Evolutionary conservation across 202 grass and related monocot species (phyloP).

Genomic region (Carex arenaria): DNA sequence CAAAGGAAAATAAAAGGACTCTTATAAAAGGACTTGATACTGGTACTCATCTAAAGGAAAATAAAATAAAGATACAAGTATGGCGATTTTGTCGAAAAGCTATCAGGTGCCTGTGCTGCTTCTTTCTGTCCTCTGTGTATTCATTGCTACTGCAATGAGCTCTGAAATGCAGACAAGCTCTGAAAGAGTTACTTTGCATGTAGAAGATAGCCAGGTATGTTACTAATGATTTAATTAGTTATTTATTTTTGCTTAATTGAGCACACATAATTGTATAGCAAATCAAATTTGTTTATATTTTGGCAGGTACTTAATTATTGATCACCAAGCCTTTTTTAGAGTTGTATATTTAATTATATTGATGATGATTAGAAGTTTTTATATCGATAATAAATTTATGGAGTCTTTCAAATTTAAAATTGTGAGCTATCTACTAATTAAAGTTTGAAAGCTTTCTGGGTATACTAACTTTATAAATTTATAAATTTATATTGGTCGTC

Average conservation of each 20-base stretch:
- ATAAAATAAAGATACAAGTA: neutral
- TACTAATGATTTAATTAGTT: neutral
- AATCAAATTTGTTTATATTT: neutral
- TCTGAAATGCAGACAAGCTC: neutral
- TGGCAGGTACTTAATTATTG: neutral
- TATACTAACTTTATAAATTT: neutral
- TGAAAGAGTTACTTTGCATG: conserved; percentile 10
- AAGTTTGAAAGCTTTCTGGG: neutral
- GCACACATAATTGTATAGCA: neutral
- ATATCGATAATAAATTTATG: neutral
- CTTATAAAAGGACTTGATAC: neutral
- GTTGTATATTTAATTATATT: neutral
- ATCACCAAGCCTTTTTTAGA: neutral
- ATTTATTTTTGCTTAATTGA: neutral
- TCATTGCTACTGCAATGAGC: neutral
- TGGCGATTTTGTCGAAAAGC: neutral
- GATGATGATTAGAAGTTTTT: neutral
- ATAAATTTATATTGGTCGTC: neutral
- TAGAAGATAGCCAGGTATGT: conserved; percentile 19
- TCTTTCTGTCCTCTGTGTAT: neutral
- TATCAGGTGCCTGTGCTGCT: neutral
- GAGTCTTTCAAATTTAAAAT: neutral
- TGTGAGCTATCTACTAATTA: neutral
- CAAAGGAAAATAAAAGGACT: neutral
- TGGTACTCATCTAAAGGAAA: neutral